Evolutionary conservation across 1,284 basidiomycete genomes (phyloP).

Genomic region (Ganoderma resinaceum): DNA sequence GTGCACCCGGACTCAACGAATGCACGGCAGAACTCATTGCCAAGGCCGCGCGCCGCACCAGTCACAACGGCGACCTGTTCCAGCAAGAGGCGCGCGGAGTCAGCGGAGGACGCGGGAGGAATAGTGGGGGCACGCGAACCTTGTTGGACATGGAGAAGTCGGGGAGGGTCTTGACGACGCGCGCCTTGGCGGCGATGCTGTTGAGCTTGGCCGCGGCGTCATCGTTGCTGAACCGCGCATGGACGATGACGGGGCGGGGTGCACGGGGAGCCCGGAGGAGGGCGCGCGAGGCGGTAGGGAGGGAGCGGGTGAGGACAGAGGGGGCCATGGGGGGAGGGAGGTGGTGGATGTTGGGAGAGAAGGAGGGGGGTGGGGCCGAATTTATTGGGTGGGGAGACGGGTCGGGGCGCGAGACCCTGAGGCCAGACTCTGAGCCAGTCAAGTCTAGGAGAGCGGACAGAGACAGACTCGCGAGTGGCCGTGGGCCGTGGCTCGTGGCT

Average conservation of each 20-base stretch:
- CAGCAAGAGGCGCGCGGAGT: constrained; percentile 3
- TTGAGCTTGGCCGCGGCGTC: constrained; percentile 22
- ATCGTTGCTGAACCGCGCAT: constrained; percentile 36
- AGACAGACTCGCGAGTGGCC: neutral
- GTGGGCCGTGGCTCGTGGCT: neutral
- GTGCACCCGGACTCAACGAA: constrained; percentile 91
- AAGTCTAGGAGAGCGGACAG: neutral
- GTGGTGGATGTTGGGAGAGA: constrained; percentile 20
- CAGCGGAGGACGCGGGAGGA: constrained; percentile 9
- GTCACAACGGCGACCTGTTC: constrained; percentile 89
- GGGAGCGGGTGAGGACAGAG: constrained; percentile 24
- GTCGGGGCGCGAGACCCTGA: constrained; percentile 19
- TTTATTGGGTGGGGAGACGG: constrained; percentile 29
- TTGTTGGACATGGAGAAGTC: constrained; percentile 76
- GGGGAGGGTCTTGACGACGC: constrained; percentile 53
- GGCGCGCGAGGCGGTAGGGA: constrained; percentile 30
- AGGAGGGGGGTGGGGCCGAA: constrained; percentile 19
- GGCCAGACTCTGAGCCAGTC: constrained; percentile 24
- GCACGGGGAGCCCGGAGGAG: constrained; percentile 27
- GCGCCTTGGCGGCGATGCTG: constrained; percentile 37
- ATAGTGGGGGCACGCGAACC: constrained; percentile 44
- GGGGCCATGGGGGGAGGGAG: constrained; percentile 24
- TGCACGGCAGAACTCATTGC: constrained; percentile 88
- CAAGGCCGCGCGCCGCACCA: constrained; percentile 92
- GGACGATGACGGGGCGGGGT: constrained; percentile 10